These are phyloP conservation scores for Penicillium egyptiacum DNA, from an alignment of 495 filamentous ascomycete genomes.

Conservation along the genomic window DNA sequence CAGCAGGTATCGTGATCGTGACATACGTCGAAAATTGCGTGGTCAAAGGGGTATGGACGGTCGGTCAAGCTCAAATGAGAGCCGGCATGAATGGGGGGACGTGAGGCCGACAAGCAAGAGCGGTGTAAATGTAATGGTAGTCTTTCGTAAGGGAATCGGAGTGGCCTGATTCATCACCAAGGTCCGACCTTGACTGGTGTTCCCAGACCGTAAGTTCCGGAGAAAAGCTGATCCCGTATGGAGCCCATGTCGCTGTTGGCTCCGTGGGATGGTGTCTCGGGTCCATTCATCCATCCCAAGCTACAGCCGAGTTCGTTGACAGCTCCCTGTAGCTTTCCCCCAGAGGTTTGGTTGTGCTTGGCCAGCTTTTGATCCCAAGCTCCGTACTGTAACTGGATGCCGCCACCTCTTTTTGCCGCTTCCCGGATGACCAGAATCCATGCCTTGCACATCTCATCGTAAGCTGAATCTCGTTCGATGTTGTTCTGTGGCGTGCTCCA, in stretches of 20 bases:
- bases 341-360: constrained; percentile 86
- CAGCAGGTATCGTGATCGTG: constrained; percentile 50
- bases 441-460: constrained; percentile 91
- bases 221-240: constrained; percentile 76
- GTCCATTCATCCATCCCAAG: constrained; percentile 72
- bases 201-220: constrained; percentile 70
- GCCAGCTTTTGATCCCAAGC: constrained; percentile 88
- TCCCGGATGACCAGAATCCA: constrained; percentile 93
- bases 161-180: constrained; percentile 49
- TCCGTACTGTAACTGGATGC: constrained; percentile 85
- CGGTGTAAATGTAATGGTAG: constrained; percentile 16
- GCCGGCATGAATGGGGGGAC: constrained; percentile 17
- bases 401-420: constrained; percentile 85
- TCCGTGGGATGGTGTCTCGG: constrained; percentile 46
- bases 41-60: constrained; percentile 32
- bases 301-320: constrained; percentile 71
- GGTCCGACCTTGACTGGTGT: constrained; percentile 71
- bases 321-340: constrained; percentile 78
- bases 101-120: constrained; percentile 12
- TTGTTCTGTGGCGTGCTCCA: constrained; percentile 86
- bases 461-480: constrained; percentile 87
- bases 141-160: constrained; percentile 10
- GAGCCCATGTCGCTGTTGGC: constrained; percentile 56
- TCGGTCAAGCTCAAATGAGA: constrained; percentile 19
- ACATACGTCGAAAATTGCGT: constrained; percentile 41